Evolutionary conservation across 2,329 filamentous ascomycete genomes (phyloP).

Genomic region (Microcyclosporella mali): DNA sequence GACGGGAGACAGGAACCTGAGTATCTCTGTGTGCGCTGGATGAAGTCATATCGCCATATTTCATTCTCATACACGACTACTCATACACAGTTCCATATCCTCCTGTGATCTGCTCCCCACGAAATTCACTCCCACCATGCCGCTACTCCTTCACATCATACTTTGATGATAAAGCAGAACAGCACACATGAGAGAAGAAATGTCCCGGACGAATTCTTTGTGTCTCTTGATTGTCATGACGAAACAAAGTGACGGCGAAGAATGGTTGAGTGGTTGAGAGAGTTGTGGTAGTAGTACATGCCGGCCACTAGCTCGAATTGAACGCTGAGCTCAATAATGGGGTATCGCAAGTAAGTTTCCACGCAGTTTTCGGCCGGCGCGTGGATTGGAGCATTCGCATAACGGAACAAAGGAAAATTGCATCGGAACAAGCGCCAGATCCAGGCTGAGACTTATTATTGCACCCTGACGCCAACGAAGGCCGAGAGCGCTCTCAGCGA

Average conservation of each 20-base stretch:
- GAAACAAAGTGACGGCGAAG: too few relatives aligned
- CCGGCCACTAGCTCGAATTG: slow-evolving; percentile 6
- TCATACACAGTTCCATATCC: slow-evolving; percentile 8
- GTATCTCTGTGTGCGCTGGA: too few relatives aligned
- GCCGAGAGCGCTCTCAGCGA: slow-evolving; percentile 10
- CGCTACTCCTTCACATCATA: slow-evolving; percentile 3
- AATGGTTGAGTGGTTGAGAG: too few relatives aligned
- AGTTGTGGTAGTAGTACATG: slow-evolving; percentile 8
- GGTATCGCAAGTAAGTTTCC: slow-evolving; percentile 21
- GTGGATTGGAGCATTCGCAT: slow-evolving; percentile 6
- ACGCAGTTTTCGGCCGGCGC: slow-evolving; percentile 7
- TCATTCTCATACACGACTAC: slow-evolving; percentile 2
- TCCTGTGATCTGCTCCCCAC: too few relatives aligned
- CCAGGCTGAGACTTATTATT: neutral
- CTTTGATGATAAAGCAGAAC: neutral
- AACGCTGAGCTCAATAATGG: slow-evolving; percentile 16
- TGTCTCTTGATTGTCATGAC: too few relatives aligned
- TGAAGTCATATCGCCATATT: neutral
- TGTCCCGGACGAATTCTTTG: neutral
- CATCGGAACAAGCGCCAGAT: slow-evolving; percentile 3
- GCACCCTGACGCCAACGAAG: slow-evolving; percentile 11
- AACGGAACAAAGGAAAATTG: slow-evolving; percentile 10
- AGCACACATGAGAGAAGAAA: neutral
- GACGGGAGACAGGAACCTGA: too few relatives aligned
- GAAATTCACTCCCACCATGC: neutral